Percentiles rank a stretch among this genome's conserved stretches.
Conservation (phyloP, 163 green algal genomes). For the Volvox carteri region DNA sequence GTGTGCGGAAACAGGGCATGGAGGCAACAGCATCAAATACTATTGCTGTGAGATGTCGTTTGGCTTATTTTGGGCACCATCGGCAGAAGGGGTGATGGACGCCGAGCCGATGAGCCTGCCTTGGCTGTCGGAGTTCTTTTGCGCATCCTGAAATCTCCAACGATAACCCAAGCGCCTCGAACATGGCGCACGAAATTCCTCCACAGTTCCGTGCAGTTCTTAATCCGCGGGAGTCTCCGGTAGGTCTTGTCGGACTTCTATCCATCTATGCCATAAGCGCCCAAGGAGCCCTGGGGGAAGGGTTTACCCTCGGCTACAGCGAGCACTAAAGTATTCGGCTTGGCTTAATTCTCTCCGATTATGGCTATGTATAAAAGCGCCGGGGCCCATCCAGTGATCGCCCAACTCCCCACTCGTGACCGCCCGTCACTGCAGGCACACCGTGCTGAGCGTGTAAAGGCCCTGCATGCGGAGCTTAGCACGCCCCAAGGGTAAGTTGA, state of each 20-base stretch:
- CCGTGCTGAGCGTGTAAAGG: conserved; percentile 23
- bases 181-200: conserved; percentile 38
- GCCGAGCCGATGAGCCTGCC: background rate
- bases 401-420: too few species aligned
- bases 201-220: conserved; percentile 11
- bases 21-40: background rate
- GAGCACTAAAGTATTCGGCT: too few species aligned
- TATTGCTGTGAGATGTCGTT: background rate
- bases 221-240: conserved; percentile 36
- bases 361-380: too few species aligned
- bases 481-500: conserved; percentile 8
- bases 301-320: too few species aligned
- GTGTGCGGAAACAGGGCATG: background rate
- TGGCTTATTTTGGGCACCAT: conserved; percentile 5
- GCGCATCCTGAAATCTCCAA: background rate
- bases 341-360: too few species aligned
- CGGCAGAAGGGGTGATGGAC: conserved; percentile 44
- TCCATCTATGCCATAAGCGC: too few species aligned
- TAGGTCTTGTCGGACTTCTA: background rate
- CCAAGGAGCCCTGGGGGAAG: too few species aligned
- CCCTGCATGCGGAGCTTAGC: conserved; percentile 18
- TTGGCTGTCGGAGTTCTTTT: background rate
- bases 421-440: too few species aligned
- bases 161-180: background rate
- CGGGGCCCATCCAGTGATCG: too few species aligned